Evolutionary conservation across 108 stramenopile species (phyloP), one percentile per base, ranked within the genome.

Genomic region (Pelagomonas calceolata): DNA sequence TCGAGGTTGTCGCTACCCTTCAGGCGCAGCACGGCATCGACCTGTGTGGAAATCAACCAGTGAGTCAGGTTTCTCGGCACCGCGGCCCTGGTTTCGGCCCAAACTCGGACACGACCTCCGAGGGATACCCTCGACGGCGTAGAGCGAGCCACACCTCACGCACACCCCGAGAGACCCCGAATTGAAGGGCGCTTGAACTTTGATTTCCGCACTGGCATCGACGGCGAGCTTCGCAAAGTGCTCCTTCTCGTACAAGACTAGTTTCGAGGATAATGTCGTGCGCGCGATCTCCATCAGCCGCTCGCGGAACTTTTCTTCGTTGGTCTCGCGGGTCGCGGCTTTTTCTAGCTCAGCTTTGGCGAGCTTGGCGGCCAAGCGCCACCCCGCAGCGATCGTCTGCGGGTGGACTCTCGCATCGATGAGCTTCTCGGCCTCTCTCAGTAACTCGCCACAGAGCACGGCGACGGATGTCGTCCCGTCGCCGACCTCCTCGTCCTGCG

Each of bases 191-290:
- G n/a, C n/a, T n/a, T n/a, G n/a, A n/a, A n/a, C n/a, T n/a, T n/a
- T n/a, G n/a, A n/a, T n/a, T n/a, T n/a, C n/a, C n/a, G n/a, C n/a
- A n/a, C n/a, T n/a, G n/a, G 39, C 39, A 12, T 43, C 39, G 30
- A 99, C 98, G 46, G 95, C 95, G 21, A 99, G 82, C 68, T 86
- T 85, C 33, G 98, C 95, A 83, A 97, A 99, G 77, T 96, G 93
- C 70, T 87, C 83, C 88, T 98, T 98, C 64, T 99, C 98, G 73
- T 93, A 84, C 65, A 92, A 91, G 15, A 99, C 73, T 32, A 99
- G 83, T 84, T 99, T 99, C 75, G 91, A 92, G 63, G 86, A 88
- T n/a, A 99, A 82, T 7, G 98, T 99, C 7, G 98, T 99, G 17
- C 80, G 71, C 4, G 98, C 97, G 73, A 99, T 99, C 64, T 92